phyloP scores from a whole-genome alignment of 179 eudicot genomes.

The Patellifolia procumbens region DNA sequence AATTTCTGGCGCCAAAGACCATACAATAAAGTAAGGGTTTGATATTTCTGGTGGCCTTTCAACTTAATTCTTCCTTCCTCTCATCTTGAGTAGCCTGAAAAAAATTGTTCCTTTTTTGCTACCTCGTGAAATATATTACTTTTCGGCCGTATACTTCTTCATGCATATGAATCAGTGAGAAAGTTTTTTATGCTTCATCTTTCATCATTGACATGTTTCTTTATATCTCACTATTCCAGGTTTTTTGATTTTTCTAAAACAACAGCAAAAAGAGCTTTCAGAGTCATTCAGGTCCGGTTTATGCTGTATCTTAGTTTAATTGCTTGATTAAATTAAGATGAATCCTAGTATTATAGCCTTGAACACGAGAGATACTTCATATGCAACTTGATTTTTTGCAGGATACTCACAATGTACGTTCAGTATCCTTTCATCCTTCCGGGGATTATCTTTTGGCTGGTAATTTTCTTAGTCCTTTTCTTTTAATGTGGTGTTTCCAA shows the following conservation, averaged over 20 bases:
- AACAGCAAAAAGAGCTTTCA: conserved; percentile 80
- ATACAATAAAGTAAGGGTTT: conserved; percentile 66
- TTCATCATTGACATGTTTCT: conserved; percentile 18
- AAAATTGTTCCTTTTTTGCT: background rate
- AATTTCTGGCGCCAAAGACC: conserved; percentile 82
- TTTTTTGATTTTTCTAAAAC: conserved; percentile 87
- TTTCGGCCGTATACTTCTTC: background rate
- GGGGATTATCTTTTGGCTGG: conserved; percentile 88
- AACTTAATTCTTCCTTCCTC: background rate
- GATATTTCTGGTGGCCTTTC: background rate
- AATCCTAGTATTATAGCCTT: background rate
- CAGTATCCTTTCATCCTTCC: conserved; percentile 85
- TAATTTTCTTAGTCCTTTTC: conserved; percentile 21
- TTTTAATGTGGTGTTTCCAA: background rate
- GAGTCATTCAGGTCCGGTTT: conserved; percentile 72
- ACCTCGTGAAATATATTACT: background rate
- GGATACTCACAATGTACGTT: conserved; percentile 91
- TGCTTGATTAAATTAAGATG: background rate
- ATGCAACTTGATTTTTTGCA: conserved; percentile 28
- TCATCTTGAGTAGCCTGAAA: conserved; percentile 2
- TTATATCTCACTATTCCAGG: conserved; percentile 40
- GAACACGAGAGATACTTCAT: background rate
- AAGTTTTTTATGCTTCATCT: background rate
- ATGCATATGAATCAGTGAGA: background rate
- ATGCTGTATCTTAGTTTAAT: conserved; percentile 5